phyloP scores from a whole-genome alignment of 805 yeast genomes.

The Wickerhamomyces sydowiorum region DNA sequence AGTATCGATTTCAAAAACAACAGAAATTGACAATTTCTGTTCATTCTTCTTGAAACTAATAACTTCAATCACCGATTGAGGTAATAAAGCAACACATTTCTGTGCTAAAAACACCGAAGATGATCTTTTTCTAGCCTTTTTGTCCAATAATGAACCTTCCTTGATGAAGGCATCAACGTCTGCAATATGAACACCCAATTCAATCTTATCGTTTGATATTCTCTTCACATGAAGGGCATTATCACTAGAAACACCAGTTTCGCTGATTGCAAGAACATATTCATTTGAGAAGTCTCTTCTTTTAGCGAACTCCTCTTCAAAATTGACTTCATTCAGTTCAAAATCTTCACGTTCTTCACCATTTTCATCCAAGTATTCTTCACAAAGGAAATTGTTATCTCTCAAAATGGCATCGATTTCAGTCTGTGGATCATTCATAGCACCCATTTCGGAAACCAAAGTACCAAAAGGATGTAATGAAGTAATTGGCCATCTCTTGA shows the following conservation, averaged over 20 bases:
- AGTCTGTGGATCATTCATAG: constrained; percentile 66
- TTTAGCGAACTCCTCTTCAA: constrained; percentile 21
- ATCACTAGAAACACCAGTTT: constrained; percentile 55
- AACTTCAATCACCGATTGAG: constrained; percentile 53
- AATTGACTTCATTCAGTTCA: constrained; percentile 26
- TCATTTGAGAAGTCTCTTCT: constrained; percentile 55
- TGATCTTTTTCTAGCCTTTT: constrained; percentile 86
- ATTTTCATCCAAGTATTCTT: constrained; percentile 58
- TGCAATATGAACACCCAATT: constrained; percentile 79
- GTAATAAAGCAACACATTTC: constrained; percentile 58
- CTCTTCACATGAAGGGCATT: constrained; percentile 79
- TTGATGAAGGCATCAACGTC: constrained; percentile 72
- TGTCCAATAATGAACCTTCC: constrained; percentile 73
- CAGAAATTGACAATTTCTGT: constrained; percentile 63
- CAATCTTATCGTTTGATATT: constrained; percentile 53
- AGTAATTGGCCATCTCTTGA: constrained; percentile 98
- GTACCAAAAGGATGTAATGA: constrained; percentile 98
- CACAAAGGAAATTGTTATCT: constrained; percentile 78
- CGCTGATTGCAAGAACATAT: constrained; percentile 59
- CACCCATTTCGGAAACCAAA: constrained; percentile 79
- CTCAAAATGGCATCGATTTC: constrained; percentile 87
- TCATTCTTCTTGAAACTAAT: constrained; percentile 58
- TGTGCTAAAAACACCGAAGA: constrained; percentile 87
- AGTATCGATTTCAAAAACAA: constrained; percentile 75
- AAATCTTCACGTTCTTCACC: constrained; percentile 23